Base-by-base conservation (phyloP, 371 early-diverging fungal genomes). In the Capniomyces stellatus region DNA sequence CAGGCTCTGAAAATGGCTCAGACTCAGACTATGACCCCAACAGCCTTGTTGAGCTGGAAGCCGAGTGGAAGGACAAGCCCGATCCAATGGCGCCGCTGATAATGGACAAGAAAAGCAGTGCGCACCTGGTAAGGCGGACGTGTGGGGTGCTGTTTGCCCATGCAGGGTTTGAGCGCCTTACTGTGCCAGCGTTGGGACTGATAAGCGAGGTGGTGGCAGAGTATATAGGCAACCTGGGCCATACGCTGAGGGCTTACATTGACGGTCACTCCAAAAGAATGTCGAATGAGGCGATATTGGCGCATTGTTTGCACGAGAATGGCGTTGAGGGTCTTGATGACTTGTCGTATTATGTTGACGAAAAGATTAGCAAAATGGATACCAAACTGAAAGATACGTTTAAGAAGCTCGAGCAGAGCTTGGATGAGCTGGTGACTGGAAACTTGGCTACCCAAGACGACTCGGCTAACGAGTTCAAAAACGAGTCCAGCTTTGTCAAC, bases 121-220 rank as follows among this genome's bases (percentile, higher is more conserved):
- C 74, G 31, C 72, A 70, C 19, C 66, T 88, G 43, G 54, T 81
- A 46, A 70, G 75, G 47, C 79, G 85, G 22, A 72, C 76, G 2
- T 63, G 73, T 3, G 67, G 81, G 0, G 75, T 80, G 56, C 57
- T 91, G 30, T 71, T 91, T 30, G 73, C 80, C 41, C 91, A 94
- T 62, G 75, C 83, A 27, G 95, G 95, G 13, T 94, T 92, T 71
- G 92, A 94, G 64, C 79, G 61, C 15, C 78, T 61, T 64, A 77
- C 61, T 60, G 78, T 59, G 48, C 59, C 55, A 64, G 85, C 90
- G 21, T 56, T 90, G 54, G 66, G 78, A 35, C 72, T 85, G n/a
- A 55, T 89, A 49, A 79, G 82, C 21, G 92, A 89, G 54, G 71
- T 89, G 23, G 73, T 79, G 23, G 69, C 70, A 31, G 82, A 89